Base-by-base conservation (phyloP, 768 basidiomycete species). In the Panaeolus cyanescens region DNA sequence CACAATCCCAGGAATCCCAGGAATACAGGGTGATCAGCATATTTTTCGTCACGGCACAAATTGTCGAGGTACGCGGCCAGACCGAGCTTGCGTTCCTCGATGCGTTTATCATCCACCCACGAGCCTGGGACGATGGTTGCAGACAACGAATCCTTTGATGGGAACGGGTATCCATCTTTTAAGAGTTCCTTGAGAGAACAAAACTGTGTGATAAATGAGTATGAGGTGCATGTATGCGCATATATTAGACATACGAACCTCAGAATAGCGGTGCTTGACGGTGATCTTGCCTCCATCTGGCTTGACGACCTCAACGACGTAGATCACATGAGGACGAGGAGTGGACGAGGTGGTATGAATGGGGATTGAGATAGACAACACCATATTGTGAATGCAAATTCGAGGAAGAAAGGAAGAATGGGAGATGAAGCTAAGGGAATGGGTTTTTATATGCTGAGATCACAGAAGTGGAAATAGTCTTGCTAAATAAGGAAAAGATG, bases 41-140 rank as follows among this genome's bases (percentile, higher is more conserved):
- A 81, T 17, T 74, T 65, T 5, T 71, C 67, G 6, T 71, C 72
- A 17, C 68, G 63, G 5, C 80, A 57, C 22, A 83, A 67, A 31
- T 70, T 67, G 25, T 71, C 65, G 37, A 85, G 71, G 62, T 83
- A 85, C 17, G 70, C 63, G 22, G 74, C 71, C 3, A 83, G 68
- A 3, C 81, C 81, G 8, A 70, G 65, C 67, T 81, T 84, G 62
- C 83, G 80, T 64, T 82, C 82, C 0, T 76, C 66, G 56, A 84
- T 80, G 17, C 83, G 77, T 19, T 68, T 61, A 62, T 85, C 82
- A 65, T 83, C 81, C 10, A 80, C 70, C 82, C 83, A 83, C 2
- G 79, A 79, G 1, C 78, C 77, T 0, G 82, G 81, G 33, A 82
- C 57, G 63, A 83, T 78, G 0, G 69, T 71, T 2, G 79, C 81